Evolutionary conservation across 306 rosid genomes (phyloP).

Genomic region (apple (Malus domestica)): DNA sequence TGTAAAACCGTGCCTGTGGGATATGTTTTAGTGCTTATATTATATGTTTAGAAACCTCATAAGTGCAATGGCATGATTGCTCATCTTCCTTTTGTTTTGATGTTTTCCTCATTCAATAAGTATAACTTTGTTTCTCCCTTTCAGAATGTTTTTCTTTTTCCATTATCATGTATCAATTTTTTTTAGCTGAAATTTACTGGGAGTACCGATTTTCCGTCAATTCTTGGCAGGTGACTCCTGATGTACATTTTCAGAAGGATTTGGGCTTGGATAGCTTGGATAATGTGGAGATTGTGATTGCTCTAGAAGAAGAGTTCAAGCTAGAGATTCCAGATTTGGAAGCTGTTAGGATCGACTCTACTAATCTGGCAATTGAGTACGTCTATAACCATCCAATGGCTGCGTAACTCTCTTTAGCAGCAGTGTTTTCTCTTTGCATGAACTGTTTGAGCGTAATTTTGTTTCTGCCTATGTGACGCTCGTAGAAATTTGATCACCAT

Average conservation of each 20-base stretch:
- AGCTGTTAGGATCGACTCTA: slow-evolving; percentile 83
- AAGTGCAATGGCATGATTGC: background rate
- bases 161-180: background rate
- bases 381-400: slow-evolving; percentile 91
- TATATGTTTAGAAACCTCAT: background rate
- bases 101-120: background rate
- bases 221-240: slow-evolving; percentile 57
- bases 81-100: background rate
- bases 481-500: slow-evolving; percentile 19
- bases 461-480: slow-evolving; percentile 12
- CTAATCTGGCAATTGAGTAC: slow-evolving; percentile 76
- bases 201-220: slow-evolving; percentile 5
- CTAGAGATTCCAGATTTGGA: slow-evolving; percentile 92
- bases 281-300: slow-evolving; percentile 94
- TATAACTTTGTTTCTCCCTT: background rate
- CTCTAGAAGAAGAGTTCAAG: slow-evolving; percentile 95
- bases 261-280: slow-evolving; percentile 98
- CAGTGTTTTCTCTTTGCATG: background rate
- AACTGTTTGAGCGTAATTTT: slow-evolving; percentile 11
- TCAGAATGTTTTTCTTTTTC: background rate
- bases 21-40: background rate
- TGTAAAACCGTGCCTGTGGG: background rate
- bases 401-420: slow-evolving; percentile 23
- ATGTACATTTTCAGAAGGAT: slow-evolving; percentile 84
- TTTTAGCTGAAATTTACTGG: background rate